Base-by-base conservation (phyloP, 2,329 filamentous ascomycete species). In the Fusarium multiceps region DNA sequence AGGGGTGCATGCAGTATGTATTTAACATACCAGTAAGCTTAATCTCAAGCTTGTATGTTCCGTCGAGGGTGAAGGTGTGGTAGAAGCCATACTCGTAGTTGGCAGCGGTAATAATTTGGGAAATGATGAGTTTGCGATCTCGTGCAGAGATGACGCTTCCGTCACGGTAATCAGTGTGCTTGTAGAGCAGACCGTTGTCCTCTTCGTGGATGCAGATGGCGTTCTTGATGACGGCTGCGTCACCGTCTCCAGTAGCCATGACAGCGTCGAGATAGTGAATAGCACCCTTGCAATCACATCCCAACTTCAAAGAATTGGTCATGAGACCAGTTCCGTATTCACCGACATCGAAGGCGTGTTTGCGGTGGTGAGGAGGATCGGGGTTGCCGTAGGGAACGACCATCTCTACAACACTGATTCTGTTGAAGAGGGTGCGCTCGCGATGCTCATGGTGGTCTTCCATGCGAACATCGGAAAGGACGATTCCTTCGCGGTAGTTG, bases 181-280 rank as follows among this genome's bases (percentile, higher is more conserved):
- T 90, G 86, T 88, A 90, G 14, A 86, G 81, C 25, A 91, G 88
- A 6, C 89, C 89, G 40, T 82, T 80, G 61, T 82, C 81, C 62
- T 81, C 79, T 67, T 81, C 78, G 82, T 98, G 94, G 72, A 98
- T 94, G 80, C 94, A 98, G 74, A 98, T 93, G 45, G 94, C 94
- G 76, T 98, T 97, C 84, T 97, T 95, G 82, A 97, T 93, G 4
- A 90, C 91, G 16, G 90, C 90, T 21, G 92, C 85, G n/a, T 88
- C 86, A 47, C 94, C 94, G 7, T 89, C 87, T n/a, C 89, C 86
- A 65, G 94, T 94, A 53, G 94, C 92, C 79, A 97, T 97, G 32
- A 92, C 88, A 7, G 93, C 93, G 74, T 97, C 93, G 79, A 98
- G 89, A 78, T 98, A 98, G 79, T 96, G 93, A 74, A 98, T 97